Percentiles rank a stretch among this genome's conserved stretches.
phyloP scores from a whole-genome alignment of 2,329 filamentous ascomycete species.

The Alternaria viburni region DNA sequence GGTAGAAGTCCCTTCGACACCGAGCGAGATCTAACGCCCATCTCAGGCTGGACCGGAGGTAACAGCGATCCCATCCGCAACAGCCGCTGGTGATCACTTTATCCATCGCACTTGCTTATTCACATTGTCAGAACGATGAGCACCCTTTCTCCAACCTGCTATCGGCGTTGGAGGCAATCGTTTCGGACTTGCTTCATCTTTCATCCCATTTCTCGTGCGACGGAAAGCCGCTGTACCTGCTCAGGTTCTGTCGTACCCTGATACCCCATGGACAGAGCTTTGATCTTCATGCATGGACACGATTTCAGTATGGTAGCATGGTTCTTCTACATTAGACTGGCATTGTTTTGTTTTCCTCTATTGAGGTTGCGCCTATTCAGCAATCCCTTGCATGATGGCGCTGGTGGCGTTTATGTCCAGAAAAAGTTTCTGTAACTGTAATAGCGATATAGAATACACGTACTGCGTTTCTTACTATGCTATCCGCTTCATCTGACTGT shows the following conservation, averaged over 20 bases:
- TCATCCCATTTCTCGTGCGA: slow-evolving; percentile 8
- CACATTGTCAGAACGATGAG: slow-evolving; percentile 10
- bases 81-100: slow-evolving; percentile 47
- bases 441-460: slow-evolving; percentile 35
- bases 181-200: slow-evolving; percentile 18
- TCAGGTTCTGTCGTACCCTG: slow-evolving; percentile 32
- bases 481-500: background rate
- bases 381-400: slow-evolving; percentile 30
- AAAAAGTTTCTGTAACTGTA: slow-evolving; percentile 37
- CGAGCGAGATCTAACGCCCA: slow-evolving; percentile 21
- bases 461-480: slow-evolving; percentile 4
- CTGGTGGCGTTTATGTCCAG: slow-evolving; percentile 29
- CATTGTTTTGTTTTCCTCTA: slow-evolving; percentile 25
- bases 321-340: slow-evolving; percentile 35
- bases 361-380: slow-evolving; percentile 11
- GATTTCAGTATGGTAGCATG: slow-evolving; percentile 13
- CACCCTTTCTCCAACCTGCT: slow-evolving; percentile 13
- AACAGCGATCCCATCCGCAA: slow-evolving; percentile 50
- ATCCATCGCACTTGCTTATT: slow-evolving; percentile 3
- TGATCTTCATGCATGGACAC: slow-evolving; percentile 19
- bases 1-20: slow-evolving; percentile 2
- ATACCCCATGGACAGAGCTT: slow-evolving; percentile 38
- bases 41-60: slow-evolving; percentile 45
- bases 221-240: slow-evolving; percentile 11
- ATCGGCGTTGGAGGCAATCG: slow-evolving; percentile 28